Evolutionary conservation across 2,329 filamentous ascomycete species (phyloP), one percentile per base, ranked within the genome.

Genomic region (Metarhizium guizhouense): DNA sequence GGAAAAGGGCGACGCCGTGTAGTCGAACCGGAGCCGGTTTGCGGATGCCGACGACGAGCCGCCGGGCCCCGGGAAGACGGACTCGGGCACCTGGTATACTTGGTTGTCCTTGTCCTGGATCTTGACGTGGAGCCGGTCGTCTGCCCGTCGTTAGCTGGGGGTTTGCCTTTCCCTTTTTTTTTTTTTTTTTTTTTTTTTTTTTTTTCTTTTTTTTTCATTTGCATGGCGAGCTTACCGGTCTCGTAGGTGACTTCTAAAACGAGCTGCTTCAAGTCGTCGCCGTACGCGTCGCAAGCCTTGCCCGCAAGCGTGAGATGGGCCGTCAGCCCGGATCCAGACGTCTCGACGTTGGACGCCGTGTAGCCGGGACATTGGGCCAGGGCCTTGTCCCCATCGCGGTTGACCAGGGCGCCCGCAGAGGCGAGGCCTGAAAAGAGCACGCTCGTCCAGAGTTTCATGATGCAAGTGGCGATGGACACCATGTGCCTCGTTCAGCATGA

Each of bases 41-140:
- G 66, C 54, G 4, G 60, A 57, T 1, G 60, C 55, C 0, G 60
- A 59, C 36, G 61, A 56, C 1, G 61, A 45, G 11, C 64, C 59
- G 5, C 67, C 63, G 2, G 72, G 73, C 1, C 86, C 81, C 3
- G 85, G 78, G 25, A 92, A 73, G 30, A 90, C 81, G 3, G 79
- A 79, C 40, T 86, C 82, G 13, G 88, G 87, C 1, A 93, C 81
- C 66, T 92, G 87, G 63, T 88, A 93, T 50, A 87, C 85, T 32
- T 83, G 77, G 59, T 86, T 78, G n/a, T 74, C 80, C 6, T 79
- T 76, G 68, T 93, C 88, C 59, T 85, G 82, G 55, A 91, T 88
- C 63, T 87, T 80, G 64, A 91, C 83, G 65, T 90, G 87, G 3
- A 91, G 77, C n/a, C 87, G 84, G 25, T 79, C 75, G 48, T 82